Percentiles rank a stretch among this genome's conserved stretches.
phyloP scores from a whole-genome alignment of 2,329 filamentous ascomycete species.

The Apiospora koreana region DNA sequence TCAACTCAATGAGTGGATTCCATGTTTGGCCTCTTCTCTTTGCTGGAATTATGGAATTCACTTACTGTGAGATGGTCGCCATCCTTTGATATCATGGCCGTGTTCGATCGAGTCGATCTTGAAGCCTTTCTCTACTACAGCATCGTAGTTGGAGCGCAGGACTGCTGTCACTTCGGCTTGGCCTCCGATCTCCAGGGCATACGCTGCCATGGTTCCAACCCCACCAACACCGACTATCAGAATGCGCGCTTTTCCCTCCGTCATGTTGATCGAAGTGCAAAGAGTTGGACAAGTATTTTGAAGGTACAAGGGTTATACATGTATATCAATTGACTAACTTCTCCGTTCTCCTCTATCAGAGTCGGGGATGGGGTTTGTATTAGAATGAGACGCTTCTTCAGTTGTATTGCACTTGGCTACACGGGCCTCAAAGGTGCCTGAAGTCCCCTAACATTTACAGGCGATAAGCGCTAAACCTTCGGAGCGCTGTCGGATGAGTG shows the following conservation, averaged over 20 bases:
- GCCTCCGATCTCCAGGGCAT: conserved; percentile 52
- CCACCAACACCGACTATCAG: conserved; percentile 57
- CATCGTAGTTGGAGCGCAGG: conserved; percentile 56
- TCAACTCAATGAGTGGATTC: background rate
- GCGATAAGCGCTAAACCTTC: background rate
- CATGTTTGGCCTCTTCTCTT: background rate
- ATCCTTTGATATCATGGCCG: conserved; percentile 45
- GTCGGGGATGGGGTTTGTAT: background rate
- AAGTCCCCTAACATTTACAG: background rate
- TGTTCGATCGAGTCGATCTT: conserved; percentile 57
- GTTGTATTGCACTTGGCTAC: no score
- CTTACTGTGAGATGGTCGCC: conserved; percentile 47
- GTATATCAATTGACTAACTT: background rate
- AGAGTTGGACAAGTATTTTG: no score
- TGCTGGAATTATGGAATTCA: background rate
- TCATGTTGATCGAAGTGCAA: conserved; percentile 11
- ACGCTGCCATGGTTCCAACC: conserved; percentile 57
- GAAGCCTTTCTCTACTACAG: conserved; percentile 50
- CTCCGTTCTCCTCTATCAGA: no score
- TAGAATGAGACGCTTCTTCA: background rate
- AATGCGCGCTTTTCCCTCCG: conserved; percentile 37
- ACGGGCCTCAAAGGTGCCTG: background rate
- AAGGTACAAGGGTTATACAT: no score
- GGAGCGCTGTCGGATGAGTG: conserved; percentile 3
- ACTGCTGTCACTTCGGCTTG: conserved; percentile 55